Evolutionary conservation across 129 eudicot genomes (phyloP).

Genomic region (Artemisia annua): DNA sequence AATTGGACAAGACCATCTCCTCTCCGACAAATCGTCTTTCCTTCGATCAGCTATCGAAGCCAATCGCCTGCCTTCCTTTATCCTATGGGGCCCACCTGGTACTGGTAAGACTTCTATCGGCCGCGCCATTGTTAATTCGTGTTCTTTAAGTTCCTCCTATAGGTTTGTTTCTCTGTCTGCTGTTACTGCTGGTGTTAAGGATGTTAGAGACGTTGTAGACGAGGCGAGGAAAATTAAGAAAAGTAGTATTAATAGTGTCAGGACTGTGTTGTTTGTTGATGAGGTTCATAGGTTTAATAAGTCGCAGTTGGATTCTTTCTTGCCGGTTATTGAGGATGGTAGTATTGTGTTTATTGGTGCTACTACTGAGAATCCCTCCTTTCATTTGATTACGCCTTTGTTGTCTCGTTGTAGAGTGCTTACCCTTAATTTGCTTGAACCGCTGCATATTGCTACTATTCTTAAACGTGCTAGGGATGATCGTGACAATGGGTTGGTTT

Average conservation of each 20-base stretch:
- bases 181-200: slow-evolving; percentile 82
- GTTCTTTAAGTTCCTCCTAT: slow-evolving; percentile 32
- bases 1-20: slow-evolving; percentile 87
- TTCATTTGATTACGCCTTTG: slow-evolving; percentile 79
- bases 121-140: slow-evolving; percentile 60
- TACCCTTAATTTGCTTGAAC: slow-evolving; percentile 55
- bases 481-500: slow-evolving; percentile 46
- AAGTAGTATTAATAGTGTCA: slow-evolving; percentile 19
- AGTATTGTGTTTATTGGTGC: slow-evolving; percentile 83
- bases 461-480: slow-evolving; percentile 57
- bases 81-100: slow-evolving; percentile 98
- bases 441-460: slow-evolving; percentile 42
- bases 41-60: slow-evolving; percentile 54
- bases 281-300: slow-evolving; percentile 95
- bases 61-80: slow-evolving; percentile 68
- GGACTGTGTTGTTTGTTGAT: slow-evolving; percentile 81
- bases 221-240: slow-evolving; percentile 48
- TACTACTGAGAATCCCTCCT: slow-evolving; percentile 94
- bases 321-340: slow-evolving; percentile 93
- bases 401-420: slow-evolving; percentile 81
- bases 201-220: slow-evolving; percentile 89
- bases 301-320: slow-evolving; percentile 78
- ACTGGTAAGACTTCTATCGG: slow-evolving; percentile 94
- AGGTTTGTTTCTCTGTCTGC: slow-evolving; percentile 74
- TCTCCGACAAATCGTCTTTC: slow-evolving; percentile 52